These are phyloP conservation scores for Globisporangium solare DNA, from an alignment of 352 stramenopile genomes.

Conservation along the genomic window DNA sequence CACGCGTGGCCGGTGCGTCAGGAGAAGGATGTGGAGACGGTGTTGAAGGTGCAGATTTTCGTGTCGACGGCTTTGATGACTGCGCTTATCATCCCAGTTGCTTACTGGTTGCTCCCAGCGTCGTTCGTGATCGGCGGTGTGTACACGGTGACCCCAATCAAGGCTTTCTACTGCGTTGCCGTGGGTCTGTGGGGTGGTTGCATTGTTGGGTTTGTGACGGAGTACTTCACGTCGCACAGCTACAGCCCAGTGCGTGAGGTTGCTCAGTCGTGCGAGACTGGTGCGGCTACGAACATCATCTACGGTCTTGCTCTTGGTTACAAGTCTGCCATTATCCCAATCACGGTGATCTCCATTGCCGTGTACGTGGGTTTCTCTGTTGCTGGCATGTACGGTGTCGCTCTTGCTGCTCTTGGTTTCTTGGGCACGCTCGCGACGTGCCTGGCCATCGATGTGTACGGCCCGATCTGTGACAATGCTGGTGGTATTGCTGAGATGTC, in stretches of 20 bases:
- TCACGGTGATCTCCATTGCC: conserved; percentile 96
- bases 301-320: conserved; percentile 99
- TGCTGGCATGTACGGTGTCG: conserved; percentile 97
- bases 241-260: conserved; percentile 96
- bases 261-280: conserved; percentile 96
- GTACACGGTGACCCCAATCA: conserved; percentile 77
- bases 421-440: conserved; percentile 97
- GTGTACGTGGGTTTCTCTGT: conserved; percentile 97
- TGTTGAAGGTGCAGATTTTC: conserved; percentile 98
- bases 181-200: conserved; percentile 96
- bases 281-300: conserved; percentile 99
- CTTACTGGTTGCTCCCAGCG: conserved; percentile 90
- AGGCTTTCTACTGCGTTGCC: conserved; percentile 91
- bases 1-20: conserved; percentile 93
- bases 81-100: conserved; percentile 86
- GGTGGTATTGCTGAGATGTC: conserved; percentile 99
- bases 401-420: conserved; percentile 97
- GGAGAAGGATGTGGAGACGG: conserved; percentile 95
- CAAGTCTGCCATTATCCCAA: conserved; percentile 99
- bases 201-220: conserved; percentile 97
- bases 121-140: conserved; percentile 83
- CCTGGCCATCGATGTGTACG: conserved; percentile 99
- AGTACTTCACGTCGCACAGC: conserved; percentile 99
- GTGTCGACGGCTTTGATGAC: conserved; percentile 96
- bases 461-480: conserved; percentile 99